phyloP scores from a whole-genome alignment of 108 stramenopile species.

The Skeletonema marinoi region DNA sequence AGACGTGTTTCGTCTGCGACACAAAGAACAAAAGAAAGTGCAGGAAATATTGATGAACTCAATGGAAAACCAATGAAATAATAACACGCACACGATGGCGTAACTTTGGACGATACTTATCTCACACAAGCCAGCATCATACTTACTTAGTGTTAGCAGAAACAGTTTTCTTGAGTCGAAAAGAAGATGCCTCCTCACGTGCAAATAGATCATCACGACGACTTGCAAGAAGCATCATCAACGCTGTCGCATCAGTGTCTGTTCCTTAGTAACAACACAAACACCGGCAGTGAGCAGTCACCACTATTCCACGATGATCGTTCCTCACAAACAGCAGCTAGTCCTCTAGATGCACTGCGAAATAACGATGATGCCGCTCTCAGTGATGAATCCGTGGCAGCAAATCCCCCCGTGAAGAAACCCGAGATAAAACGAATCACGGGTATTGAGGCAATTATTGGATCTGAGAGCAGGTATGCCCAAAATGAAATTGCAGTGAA shows the following conservation, averaged over 20 bases:
- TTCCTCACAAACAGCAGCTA: neutral
- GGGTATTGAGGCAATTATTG: slow-evolving; percentile 36
- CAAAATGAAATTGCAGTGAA: neutral
- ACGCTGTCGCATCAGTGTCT: neutral
- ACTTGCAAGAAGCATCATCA: neutral
- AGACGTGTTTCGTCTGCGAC: too few relatives aligned
- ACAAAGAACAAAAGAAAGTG: too few relatives aligned
- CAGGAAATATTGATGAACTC: too few relatives aligned
- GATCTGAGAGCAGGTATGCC: slow-evolving; percentile 30
- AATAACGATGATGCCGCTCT: slow-evolving; percentile 7
- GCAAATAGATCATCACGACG: neutral
- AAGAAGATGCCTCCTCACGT: neutral
- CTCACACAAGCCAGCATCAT: too few relatives aligned
- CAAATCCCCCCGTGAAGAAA: neutral
- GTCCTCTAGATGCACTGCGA: slow-evolving; percentile 15
- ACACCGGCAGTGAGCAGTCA: slow-evolving; percentile 8
- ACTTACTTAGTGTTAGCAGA: too few relatives aligned
- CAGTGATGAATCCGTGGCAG: neutral
- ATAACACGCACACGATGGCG: too few relatives aligned
- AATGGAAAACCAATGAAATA: too few relatives aligned
- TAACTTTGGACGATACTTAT: too few relatives aligned
- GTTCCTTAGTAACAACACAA: neutral
- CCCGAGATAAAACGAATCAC: slow-evolving; percentile 2
- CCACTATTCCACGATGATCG: slow-evolving; percentile 27
- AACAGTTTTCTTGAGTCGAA: neutral